These are phyloP conservation scores for Liquidambar formosana DNA, from an alignment of 164 flowering plant genomes.

Conservation along the genomic window DNA sequence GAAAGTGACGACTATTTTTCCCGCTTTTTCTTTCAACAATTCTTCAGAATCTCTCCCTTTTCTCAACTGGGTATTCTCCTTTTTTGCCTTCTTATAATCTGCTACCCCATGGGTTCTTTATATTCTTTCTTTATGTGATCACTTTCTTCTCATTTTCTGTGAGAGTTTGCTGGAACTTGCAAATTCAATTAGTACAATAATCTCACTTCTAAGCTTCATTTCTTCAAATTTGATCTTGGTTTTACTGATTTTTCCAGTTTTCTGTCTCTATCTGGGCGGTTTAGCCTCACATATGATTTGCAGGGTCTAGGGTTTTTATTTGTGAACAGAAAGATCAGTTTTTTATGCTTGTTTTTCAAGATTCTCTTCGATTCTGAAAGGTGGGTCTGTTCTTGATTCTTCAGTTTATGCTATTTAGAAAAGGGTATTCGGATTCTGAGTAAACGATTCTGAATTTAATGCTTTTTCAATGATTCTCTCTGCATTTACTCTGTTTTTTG, in stretches of 20 bases:
- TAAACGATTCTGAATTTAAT: conserved; percentile 23
- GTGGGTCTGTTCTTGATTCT: conserved; percentile 24
- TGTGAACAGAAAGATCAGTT: background rate
- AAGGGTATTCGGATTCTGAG: conserved; percentile 34
- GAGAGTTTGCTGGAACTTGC: background rate
- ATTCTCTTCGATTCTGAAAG: conserved; percentile 29
- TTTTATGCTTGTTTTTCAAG: conserved; percentile 5
- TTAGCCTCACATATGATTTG: background rate
- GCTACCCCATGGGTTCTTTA: background rate
- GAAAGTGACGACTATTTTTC: background rate
- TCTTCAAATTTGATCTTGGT: conserved; percentile 4
- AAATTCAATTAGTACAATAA: background rate
- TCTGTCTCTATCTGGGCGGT: background rate
- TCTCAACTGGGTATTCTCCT: conserved; percentile 10
- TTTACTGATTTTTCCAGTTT: background rate
- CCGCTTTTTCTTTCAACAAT: conserved; percentile 1
- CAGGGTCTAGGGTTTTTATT: conserved; percentile 6
- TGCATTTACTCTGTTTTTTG: background rate
- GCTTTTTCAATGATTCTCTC: conserved; percentile 20
- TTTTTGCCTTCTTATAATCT: background rate
- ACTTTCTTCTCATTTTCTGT: background rate
- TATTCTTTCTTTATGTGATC: conserved; percentile 3
- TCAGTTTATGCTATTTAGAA: conserved; percentile 16
- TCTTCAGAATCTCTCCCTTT: background rate
- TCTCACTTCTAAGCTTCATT: background rate